Evolutionary conservation across 805 yeast genomes (phyloP).

Genomic region (Ogataea sp.): DNA sequence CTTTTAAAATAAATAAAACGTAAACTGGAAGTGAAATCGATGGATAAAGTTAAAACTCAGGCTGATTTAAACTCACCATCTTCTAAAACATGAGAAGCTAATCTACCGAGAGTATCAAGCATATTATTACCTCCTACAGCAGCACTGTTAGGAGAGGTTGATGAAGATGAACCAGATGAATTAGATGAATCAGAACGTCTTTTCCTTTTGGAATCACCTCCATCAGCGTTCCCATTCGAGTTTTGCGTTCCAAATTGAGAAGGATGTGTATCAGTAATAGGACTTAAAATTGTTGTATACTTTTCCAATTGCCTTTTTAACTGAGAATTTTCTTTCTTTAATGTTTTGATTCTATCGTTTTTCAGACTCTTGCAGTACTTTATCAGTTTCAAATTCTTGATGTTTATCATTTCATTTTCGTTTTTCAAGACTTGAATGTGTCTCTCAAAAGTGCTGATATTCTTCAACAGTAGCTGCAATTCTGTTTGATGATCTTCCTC

Average conservation of each 20-base stretch:
- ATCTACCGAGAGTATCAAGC: slow-evolving; percentile 27
- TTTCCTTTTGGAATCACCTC: no score
- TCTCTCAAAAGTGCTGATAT: slow-evolving; percentile 19
- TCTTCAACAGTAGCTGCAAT: slow-evolving; percentile 19
- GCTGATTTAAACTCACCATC: slow-evolving; percentile 15
- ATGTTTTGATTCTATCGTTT: slow-evolving; percentile 18
- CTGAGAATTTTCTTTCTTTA: slow-evolving; percentile 19
- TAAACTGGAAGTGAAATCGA: neutral
- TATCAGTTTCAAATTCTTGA: slow-evolving; percentile 24
- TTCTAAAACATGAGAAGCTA: slow-evolving; percentile 26
- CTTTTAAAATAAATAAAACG: neutral
- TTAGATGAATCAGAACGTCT: neutral
- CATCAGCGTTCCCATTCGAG: neutral
- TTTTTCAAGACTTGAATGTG: slow-evolving; percentile 16
- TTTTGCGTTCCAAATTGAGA: neutral
- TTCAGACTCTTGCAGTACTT: slow-evolving; percentile 22
- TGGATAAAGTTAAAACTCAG: no score
- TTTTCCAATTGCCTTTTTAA: slow-evolving; percentile 16
- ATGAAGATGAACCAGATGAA: neutral
- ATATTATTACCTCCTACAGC: slow-evolving; percentile 10
- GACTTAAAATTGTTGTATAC: neutral
- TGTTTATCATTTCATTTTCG: slow-evolving; percentile 22
- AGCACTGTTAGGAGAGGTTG: neutral
- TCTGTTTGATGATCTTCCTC: slow-evolving; percentile 24
- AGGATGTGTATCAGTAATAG: neutral